A percentile compares a stretch with the other conserved stretches of the same genome.
These are phyloP conservation scores for Dysphania ambrosioides DNA, from an alignment of 148 eudicot genomes.

Conservation along the genomic window DNA sequence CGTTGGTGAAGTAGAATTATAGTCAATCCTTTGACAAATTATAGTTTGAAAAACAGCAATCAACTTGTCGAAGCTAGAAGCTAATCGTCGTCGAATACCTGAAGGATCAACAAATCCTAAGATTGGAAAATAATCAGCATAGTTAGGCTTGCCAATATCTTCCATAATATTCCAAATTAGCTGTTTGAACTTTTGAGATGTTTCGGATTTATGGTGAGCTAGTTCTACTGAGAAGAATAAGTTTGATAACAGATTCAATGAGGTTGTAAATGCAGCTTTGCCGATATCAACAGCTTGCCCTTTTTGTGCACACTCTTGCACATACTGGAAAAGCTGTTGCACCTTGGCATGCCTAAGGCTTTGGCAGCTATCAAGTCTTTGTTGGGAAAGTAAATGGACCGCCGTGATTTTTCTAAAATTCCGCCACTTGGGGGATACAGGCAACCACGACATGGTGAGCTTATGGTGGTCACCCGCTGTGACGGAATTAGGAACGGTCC, in stretches of 20 bases:
- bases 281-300: constrained; percentile 22
- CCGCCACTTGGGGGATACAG: constrained; percentile 18
- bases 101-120: constrained; percentile 41
- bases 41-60: constrained; percentile 40
- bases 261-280: constrained; percentile 19
- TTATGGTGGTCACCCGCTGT: constrained; percentile 23
- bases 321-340: background rate
- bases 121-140: constrained; percentile 39
- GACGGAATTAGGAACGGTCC: constrained; percentile 27
- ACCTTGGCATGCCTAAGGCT: constrained; percentile 23
- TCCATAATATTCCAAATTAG: constrained; percentile 25
- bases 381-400: constrained; percentile 16
- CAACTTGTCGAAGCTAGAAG: constrained; percentile 44
- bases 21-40: background rate
- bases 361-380: constrained; percentile 16
- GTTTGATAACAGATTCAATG: constrained; percentile 14
- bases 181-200: constrained; percentile 20
- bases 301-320: background rate
- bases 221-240: constrained; percentile 17
- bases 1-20: background rate
- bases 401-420: constrained; percentile 20
- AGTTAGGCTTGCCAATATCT: constrained; percentile 42
- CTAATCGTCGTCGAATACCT: constrained; percentile 39
- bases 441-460: constrained; percentile 21
- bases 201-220: constrained; percentile 11